Conservation (phyloP, 176 grass and related monocot genomes). For the Phragmites australis region DNA sequence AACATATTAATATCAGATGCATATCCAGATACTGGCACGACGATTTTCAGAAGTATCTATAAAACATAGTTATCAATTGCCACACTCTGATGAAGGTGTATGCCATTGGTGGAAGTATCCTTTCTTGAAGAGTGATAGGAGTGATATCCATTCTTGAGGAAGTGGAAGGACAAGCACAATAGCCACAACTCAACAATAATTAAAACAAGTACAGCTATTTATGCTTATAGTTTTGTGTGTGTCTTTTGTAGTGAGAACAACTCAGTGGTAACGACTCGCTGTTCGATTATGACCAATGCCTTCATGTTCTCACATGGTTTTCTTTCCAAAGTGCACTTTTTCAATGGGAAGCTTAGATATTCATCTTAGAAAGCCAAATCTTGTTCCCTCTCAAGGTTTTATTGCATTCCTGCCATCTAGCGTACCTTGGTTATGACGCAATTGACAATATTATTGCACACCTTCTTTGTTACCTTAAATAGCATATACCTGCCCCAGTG, state of each 20-base stretch:
- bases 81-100: neutral
- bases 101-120: neutral
- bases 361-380: conserved; percentile 19
- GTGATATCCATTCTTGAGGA: neutral
- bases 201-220: neutral
- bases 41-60: neutral
- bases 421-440: neutral
- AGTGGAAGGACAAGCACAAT: conserved; percentile 13
- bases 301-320: neutral
- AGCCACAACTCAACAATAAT: neutral
- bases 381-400: neutral
- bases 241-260: neutral
- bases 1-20: neutral
- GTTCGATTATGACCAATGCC: neutral
- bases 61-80: neutral
- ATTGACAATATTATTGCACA: conserved; percentile 8
- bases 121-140: neutral
- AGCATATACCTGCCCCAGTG: conserved; percentile 48
- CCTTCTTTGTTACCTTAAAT: conserved; percentile 58
- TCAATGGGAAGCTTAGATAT: conserved; percentile 6
- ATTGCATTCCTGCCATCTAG: conserved; percentile 10
- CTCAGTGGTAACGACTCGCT: neutral
- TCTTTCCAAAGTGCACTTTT: neutral
- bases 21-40: neutral
- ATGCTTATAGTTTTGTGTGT: neutral